Evolutionary conservation across 257 asterid genomes (phyloP).

Genomic region (Craterostigma plantagineum): DNA sequence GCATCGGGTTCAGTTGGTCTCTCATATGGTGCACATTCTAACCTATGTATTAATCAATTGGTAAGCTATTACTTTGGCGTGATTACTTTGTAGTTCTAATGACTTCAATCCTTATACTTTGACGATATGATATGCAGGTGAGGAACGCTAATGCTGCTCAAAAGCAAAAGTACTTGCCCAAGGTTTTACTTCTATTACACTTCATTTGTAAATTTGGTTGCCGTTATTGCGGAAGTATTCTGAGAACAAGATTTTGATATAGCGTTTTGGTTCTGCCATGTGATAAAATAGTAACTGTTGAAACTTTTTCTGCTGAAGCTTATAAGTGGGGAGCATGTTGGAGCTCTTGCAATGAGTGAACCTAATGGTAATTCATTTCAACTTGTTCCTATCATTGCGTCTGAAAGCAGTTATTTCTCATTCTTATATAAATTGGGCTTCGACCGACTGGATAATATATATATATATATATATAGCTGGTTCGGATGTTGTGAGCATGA

Average conservation of each 20-base stretch:
- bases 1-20: constrained; percentile 98
- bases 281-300: constrained; percentile 9
- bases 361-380: constrained; percentile 80
- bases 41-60: constrained; percentile 85
- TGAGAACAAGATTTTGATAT: background rate
- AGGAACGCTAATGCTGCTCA: constrained; percentile 80
- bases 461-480: constrained; percentile 71
- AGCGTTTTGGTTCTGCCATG: background rate
- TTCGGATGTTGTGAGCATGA: constrained; percentile 95
- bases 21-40: constrained; percentile 96
- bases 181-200: constrained; percentile 33
- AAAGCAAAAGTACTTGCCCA: constrained; percentile 82
- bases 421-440: background rate
- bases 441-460: constrained; percentile 2
- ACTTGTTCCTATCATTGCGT: constrained; percentile 6
- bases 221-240: background rate
- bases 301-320: constrained; percentile 40
- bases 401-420: too few relatives aligned
- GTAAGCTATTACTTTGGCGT: constrained; percentile 28
- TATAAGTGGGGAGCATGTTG: constrained; percentile 86
- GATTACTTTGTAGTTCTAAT: constrained; percentile 4
- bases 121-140: constrained; percentile 39
- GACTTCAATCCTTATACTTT: constrained; percentile 10
- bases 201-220: constrained; percentile 1
- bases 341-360: constrained; percentile 99